Evolutionary conservation across 2,329 filamentous ascomycete genomes (phyloP).

Genomic region (Ascochyta fabae): DNA sequence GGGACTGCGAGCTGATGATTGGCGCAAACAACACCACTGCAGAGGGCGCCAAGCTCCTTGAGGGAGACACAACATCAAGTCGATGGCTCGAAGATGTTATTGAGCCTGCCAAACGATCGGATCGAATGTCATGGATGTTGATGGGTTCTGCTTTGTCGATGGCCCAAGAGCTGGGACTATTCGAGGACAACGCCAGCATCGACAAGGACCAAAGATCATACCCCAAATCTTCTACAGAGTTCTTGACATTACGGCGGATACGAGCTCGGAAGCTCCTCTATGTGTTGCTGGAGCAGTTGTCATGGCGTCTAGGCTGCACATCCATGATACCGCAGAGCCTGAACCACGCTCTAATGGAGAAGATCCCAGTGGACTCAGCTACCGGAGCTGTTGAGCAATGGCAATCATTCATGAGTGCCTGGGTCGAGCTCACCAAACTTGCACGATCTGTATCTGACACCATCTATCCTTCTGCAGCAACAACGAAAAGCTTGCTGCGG

Average conservation of each 20-base stretch:
- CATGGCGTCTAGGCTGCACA: slow-evolving; percentile 59
- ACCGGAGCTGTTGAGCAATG: slow-evolving; percentile 54
- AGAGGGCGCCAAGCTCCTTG: slow-evolving; percentile 41
- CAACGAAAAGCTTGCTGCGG: slow-evolving; percentile 50
- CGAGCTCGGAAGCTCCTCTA: slow-evolving; percentile 46
- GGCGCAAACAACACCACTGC: slow-evolving; percentile 50
- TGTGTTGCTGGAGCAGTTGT: slow-evolving; percentile 60
- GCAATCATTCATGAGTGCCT: slow-evolving; percentile 60
- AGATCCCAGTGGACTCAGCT: slow-evolving; percentile 48
- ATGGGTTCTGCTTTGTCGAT: slow-evolving; percentile 61
- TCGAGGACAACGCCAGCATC: slow-evolving; percentile 50
- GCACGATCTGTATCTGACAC: slow-evolving; percentile 61
- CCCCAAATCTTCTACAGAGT: slow-evolving; percentile 40
- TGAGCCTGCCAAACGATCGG: slow-evolving; percentile 60
- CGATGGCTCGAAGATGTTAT: slow-evolving; percentile 62
- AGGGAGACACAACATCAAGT: slow-evolving; percentile 48
- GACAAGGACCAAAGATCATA: slow-evolving; percentile 47
- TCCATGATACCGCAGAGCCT: slow-evolving; percentile 59
- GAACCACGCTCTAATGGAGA: slow-evolving; percentile 49
- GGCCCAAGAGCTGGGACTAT: slow-evolving; percentile 60
- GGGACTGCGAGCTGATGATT: slow-evolving; percentile 61
- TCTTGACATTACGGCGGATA: slow-evolving; percentile 41
- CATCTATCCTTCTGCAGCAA: slow-evolving; percentile 56
- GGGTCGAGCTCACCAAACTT: slow-evolving; percentile 54
- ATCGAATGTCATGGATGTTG: slow-evolving; percentile 67